Evolutionary conservation across 2,329 filamentous ascomycete genomes (phyloP).

Genomic region (Arthroderma sp.): DNA sequence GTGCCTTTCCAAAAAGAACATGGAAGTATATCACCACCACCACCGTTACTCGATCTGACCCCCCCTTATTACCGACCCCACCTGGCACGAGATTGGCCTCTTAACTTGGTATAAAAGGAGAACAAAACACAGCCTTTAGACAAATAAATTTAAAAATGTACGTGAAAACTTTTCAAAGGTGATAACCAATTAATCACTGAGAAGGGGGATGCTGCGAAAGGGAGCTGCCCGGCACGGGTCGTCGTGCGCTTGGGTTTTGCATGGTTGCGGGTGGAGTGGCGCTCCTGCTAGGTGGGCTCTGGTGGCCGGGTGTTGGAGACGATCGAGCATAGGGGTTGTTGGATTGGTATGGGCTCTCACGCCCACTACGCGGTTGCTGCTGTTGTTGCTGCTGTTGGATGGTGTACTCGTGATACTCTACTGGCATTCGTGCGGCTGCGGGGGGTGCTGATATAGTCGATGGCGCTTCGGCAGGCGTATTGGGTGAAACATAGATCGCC

Average conservation of each 20-base stretch:
- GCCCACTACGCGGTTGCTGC: not conserved
- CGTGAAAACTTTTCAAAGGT: not conserved
- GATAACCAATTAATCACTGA: conserved; percentile 1
- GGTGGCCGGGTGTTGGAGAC: not conserved
- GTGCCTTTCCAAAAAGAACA: too few species aligned
- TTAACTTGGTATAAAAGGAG: not conserved
- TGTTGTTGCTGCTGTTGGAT: not conserved
- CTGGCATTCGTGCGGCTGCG: not conserved
- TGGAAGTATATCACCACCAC: too few species aligned
- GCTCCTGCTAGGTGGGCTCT: not conserved
- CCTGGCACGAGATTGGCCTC: not conserved
- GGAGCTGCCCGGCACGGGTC: conserved; percentile 12
- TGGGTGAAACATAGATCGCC: conserved; percentile 2
- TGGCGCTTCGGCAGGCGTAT: conserved; percentile 4
- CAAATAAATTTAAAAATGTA: not conserved
- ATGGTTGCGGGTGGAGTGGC: not conserved
- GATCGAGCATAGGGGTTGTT: not conserved
- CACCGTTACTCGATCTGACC: too few species aligned
- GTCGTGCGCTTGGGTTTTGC: not conserved
- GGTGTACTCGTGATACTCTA: not conserved
- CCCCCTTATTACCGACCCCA: not conserved
- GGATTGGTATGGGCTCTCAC: not conserved
- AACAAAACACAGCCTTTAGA: not conserved
- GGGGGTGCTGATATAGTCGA: too few species aligned
- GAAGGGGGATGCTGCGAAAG: conserved; percentile 12